These are phyloP conservation scores for Arthrobotrys musiformis DNA, from an alignment of 2,329 filamentous ascomycete species.

Conservation along the genomic window DNA sequence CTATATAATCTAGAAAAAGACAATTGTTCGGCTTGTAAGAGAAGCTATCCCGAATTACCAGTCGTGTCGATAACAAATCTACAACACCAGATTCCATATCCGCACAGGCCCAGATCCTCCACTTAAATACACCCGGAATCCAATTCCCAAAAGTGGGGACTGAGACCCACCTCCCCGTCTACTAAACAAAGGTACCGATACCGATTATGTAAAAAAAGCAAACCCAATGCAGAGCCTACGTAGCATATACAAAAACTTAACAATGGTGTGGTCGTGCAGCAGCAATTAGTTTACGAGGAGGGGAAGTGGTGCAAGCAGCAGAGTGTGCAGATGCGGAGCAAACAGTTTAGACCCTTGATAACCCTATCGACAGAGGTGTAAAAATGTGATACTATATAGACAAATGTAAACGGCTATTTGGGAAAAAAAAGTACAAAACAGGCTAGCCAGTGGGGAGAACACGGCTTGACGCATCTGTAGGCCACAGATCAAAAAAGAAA, in stretches of 20 bases:
- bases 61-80: no score
- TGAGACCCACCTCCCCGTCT: background rate
- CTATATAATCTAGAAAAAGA: no score
- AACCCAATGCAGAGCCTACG: background rate
- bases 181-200: background rate
- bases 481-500: background rate
- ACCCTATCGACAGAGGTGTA: background rate
- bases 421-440: no score
- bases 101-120: background rate
- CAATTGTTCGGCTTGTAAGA: no score
- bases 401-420: background rate
- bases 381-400: background rate
- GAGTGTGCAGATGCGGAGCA: background rate
- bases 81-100: conserved; percentile 24
- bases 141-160: background rate
- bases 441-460: background rate
- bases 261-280: background rate
- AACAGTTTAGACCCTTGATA: background rate
- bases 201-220: background rate
- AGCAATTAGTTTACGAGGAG: background rate
- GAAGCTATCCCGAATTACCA: no score
- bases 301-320: background rate
- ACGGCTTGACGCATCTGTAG: no score
- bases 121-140: conserved; percentile 7
- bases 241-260: background rate